These are phyloP conservation scores for Ajuga chamaepitys DNA, from an alignment of 257 asterid species.

Conservation along the genomic window DNA sequence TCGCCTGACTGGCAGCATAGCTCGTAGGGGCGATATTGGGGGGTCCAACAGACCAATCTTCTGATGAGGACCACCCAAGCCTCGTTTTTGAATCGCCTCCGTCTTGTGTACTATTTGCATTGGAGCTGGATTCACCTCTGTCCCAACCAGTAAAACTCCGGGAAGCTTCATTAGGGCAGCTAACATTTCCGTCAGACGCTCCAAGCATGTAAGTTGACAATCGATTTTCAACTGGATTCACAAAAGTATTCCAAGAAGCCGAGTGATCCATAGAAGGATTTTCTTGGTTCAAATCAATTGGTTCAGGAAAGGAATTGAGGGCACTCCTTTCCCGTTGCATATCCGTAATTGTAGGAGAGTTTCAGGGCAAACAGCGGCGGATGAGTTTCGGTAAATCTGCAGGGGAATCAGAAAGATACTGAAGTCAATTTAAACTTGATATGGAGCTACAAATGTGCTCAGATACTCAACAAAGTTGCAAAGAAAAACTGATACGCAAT, in stretches of 20 bases:
- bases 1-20: constrained; percentile 22
- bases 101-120: constrained; percentile 31
- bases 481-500: not conserved
- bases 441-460: not conserved
- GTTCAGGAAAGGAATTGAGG: constrained; percentile 64
- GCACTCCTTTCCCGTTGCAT: constrained; percentile 71
- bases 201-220: constrained; percentile 40
- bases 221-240: constrained; percentile 56
- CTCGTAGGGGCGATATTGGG: constrained; percentile 15
- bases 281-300: constrained; percentile 70
- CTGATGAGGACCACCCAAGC: constrained; percentile 54
- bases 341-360: constrained; percentile 8
- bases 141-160: constrained; percentile 49
- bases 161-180: constrained; percentile 20
- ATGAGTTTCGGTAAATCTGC: constrained; percentile 16
- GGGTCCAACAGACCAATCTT: constrained; percentile 48
- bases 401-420: not conserved
- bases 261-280: constrained; percentile 43
- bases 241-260: constrained; percentile 38
- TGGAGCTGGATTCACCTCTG: constrained; percentile 74
- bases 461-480: not conserved
- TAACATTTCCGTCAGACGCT: constrained; percentile 27
- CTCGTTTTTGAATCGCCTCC: constrained; percentile 29
- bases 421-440: not conserved
- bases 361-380: constrained; percentile 1